These are phyloP conservation scores for Coleophoma cylindrospora DNA, from an alignment of 2,329 filamentous ascomycete species.

Conservation along the genomic window DNA sequence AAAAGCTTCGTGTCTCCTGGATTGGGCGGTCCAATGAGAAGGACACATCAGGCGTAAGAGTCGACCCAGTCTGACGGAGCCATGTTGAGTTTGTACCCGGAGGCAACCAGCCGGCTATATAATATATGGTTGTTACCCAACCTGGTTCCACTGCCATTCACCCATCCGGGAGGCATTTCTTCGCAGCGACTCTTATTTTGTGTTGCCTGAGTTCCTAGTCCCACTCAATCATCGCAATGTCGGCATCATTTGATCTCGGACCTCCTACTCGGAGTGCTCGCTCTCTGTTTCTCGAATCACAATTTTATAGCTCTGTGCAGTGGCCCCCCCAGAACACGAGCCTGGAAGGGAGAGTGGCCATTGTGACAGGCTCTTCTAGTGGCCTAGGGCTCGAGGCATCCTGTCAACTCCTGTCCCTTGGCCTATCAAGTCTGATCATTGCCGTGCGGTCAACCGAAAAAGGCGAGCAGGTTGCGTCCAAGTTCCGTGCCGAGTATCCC, in stretches of 20 bases:
- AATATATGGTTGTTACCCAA: too few relatives aligned
- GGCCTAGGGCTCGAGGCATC: conserved; percentile 40
- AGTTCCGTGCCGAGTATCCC: conserved; percentile 26
- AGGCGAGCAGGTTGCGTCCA: conserved; percentile 34
- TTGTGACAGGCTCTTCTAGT: conserved; percentile 42
- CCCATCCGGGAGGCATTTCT: not conserved
- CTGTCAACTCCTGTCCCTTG: conserved; percentile 32
- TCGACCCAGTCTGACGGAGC: too few relatives aligned
- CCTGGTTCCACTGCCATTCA: too few relatives aligned
- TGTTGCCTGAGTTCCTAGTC: too few relatives aligned
- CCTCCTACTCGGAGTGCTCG: conserved; percentile 12
- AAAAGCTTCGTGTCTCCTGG: too few relatives aligned
- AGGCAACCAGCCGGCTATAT: too few relatives aligned
- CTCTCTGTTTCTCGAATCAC: conserved; percentile 14
- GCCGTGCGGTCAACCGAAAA: conserved; percentile 37
- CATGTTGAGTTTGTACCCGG: too few relatives aligned
- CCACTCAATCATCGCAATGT: conserved; percentile 9
- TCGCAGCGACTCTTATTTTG: too few relatives aligned
- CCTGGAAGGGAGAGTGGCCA: conserved; percentile 33
- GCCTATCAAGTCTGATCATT: conserved; percentile 38
- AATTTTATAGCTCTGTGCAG: conserved; percentile 14
- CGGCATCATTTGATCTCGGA: conserved; percentile 16
- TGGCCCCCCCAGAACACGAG: conserved; percentile 6
- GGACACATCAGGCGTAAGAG: too few relatives aligned
- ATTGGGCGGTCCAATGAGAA: too few relatives aligned